Conservation (phyloP, 495 filamentous ascomycete species). For the Aspergillus coremiiformis region DNA sequence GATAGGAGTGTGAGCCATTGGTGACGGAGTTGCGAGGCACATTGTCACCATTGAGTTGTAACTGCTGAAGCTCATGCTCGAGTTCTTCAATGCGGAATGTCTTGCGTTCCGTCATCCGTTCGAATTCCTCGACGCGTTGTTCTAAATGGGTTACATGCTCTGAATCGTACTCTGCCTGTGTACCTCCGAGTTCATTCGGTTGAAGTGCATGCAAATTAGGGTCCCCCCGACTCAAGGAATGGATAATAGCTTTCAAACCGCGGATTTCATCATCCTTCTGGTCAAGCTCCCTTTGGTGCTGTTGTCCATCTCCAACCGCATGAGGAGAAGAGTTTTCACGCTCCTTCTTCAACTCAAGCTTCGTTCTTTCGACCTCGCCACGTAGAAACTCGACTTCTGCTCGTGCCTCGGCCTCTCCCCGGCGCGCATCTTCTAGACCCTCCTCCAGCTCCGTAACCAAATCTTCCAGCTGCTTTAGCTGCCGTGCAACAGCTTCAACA, state of each 20-base stretch:
- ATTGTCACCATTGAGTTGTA: conserved; percentile 32
- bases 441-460: conserved; percentile 95
- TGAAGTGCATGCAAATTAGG: conserved; percentile 28
- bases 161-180: conserved; percentile 21
- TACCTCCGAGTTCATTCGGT: conserved; percentile 20
- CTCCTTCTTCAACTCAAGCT: conserved; percentile 81
- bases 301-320: conserved; percentile 42
- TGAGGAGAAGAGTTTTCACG: conserved; percentile 71
- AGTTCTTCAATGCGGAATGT: conserved; percentile 77
- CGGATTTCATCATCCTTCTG: conserved; percentile 96
- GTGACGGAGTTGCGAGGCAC: conserved; percentile 38
- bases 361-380: conserved; percentile 91
- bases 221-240: conserved; percentile 75
- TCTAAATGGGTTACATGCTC: conserved; percentile 49
- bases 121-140: conserved; percentile 68
- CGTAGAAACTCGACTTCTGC: conserved; percentile 95
- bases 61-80: conserved; percentile 72
- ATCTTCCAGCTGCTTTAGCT: conserved; percentile 93
- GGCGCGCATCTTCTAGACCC: conserved; percentile 86
- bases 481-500: conserved; percentile 80
- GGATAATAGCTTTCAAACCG: conserved; percentile 94
- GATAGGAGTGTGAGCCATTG: conserved; percentile 29
- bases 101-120: conserved; percentile 62
- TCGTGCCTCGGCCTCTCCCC: conserved; percentile 94
- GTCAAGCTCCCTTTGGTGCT: conserved; percentile 64